These are phyloP conservation scores for Saccharomycopsis phalli DNA, from an alignment of 1,139 yeast genomes.

Conservation along the genomic window DNA sequence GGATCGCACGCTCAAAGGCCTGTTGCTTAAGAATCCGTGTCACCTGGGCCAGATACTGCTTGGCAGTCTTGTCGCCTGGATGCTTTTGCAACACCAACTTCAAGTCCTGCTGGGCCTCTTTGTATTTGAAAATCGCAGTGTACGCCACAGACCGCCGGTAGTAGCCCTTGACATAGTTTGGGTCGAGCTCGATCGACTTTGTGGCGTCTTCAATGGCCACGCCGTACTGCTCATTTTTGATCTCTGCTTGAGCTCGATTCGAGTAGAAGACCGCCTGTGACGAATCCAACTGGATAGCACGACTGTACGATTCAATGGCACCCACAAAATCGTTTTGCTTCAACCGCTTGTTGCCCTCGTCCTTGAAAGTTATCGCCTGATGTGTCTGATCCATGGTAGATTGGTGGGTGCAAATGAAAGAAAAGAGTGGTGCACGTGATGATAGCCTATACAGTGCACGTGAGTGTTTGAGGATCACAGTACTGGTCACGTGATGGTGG, in stretches of 20 bases:
- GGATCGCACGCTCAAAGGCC: conserved; percentile 84
- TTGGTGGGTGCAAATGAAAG: no score
- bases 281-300: conserved; percentile 66
- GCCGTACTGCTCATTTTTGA: conserved; percentile 81
- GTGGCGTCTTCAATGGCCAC: conserved; percentile 73
- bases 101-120: conserved; percentile 66
- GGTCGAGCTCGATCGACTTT: conserved; percentile 58
- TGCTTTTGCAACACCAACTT: conserved; percentile 50
- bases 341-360: conserved; percentile 65
- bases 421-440: no score
- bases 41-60: conserved; percentile 55
- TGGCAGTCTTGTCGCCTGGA: conserved; percentile 67
- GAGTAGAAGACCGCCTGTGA: conserved; percentile 69
- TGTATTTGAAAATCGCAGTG: conserved; percentile 68
- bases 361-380: conserved; percentile 45
- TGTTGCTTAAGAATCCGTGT: conserved; percentile 58
- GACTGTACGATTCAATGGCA: conserved; percentile 64
- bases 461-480: no score
- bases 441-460: no score
- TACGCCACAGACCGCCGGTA: conserved; percentile 77
- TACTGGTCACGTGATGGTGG: no score
- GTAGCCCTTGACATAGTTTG: conserved; percentile 64
- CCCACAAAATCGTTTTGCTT: conserved; percentile 52
- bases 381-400: conserved; percentile 17
- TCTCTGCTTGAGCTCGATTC: conserved; percentile 85